Percentiles rank a stretch among this genome's conserved stretches.
These are phyloP conservation scores for Geranium rotundifolium DNA, from an alignment of 345 rosid species.

Conservation along the genomic window DNA sequence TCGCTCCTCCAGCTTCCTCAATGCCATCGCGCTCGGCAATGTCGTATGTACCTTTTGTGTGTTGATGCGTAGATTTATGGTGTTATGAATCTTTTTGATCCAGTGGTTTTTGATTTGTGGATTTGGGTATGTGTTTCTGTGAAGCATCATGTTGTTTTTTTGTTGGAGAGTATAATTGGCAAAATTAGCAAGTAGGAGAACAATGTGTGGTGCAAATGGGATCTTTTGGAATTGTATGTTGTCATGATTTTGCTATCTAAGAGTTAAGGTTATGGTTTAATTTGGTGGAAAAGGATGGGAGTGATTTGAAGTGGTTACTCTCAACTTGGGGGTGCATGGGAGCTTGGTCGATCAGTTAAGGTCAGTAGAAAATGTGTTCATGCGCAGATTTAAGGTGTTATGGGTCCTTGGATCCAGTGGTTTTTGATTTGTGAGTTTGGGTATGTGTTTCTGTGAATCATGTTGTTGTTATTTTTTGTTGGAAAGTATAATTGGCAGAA, in stretches of 20 bases:
- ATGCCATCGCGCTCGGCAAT: constrained; percentile 79
- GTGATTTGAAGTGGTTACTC: not conserved
- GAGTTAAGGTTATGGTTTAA: not conserved
- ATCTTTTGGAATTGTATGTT: no score
- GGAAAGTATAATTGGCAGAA: no score
- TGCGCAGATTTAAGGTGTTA: not conserved
- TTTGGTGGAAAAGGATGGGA: not conserved
- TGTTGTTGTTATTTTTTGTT: no score
- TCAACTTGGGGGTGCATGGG: not conserved
- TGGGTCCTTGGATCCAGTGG: constrained; percentile 17
- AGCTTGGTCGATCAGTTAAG: not conserved
- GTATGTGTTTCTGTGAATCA: no score
- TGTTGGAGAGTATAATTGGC: no score
- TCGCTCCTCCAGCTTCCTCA: constrained; percentile 67
- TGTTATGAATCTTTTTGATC: constrained; percentile 16
- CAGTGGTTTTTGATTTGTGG: not conserved
- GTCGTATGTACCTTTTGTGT: constrained; percentile 43
- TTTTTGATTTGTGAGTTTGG: no score
- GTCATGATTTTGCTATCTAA: no score
- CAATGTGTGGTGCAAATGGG: no score
- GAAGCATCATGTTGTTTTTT: no score
- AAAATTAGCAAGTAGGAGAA: no score
- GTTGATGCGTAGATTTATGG: not conserved
- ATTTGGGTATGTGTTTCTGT: no score
- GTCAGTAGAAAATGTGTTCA: not conserved